A percentile compares a stretch with the other conserved stretches of the same genome.
These are phyloP conservation scores for Nitzschia sp. DNA, from an alignment of 108 stramenopile genomes.

Conservation along the genomic window DNA sequence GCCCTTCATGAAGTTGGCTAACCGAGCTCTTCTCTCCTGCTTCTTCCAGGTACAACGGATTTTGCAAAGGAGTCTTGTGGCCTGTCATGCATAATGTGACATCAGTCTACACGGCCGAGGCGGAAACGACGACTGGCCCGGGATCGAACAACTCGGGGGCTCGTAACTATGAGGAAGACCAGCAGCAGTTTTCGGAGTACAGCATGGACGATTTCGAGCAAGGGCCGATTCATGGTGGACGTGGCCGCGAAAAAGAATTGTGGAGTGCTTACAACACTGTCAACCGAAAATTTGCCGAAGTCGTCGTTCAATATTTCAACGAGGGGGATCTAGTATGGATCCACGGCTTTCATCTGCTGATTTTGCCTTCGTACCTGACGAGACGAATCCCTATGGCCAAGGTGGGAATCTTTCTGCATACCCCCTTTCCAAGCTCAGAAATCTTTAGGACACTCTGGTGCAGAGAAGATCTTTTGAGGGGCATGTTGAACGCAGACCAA, in stretches of 20 bases:
- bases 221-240: conserved; percentile 85
- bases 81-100: conserved; percentile 96
- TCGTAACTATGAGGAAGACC: conserved; percentile 26
- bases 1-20: background rate
- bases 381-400: conserved; percentile 87
- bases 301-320: conserved; percentile 82
- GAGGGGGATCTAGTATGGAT: conserved; percentile 97
- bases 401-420: conserved; percentile 96
- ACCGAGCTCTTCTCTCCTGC: background rate
- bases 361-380: conserved; percentile 93
- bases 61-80: conserved; percentile 97
- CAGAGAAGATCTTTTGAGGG: conserved; percentile 92
- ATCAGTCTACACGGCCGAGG: conserved; percentile 63
- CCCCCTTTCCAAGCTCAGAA: conserved; percentile 98
- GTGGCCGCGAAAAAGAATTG: conserved; percentile 80
- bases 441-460: conserved; percentile 95
- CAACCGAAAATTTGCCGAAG: conserved; percentile 90
- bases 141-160: background rate
- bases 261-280: conserved; percentile 91
- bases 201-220: conserved; percentile 77
- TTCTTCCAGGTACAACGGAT: conserved; percentile 88
- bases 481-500: conserved; percentile 96
- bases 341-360: conserved; percentile 97
- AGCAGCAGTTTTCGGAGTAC: conserved; percentile 67
- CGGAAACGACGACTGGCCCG: background rate